These are phyloP conservation scores for Solanum hybrid DNA, from an alignment of 305 asterid species.

Conservation along the genomic window DNA sequence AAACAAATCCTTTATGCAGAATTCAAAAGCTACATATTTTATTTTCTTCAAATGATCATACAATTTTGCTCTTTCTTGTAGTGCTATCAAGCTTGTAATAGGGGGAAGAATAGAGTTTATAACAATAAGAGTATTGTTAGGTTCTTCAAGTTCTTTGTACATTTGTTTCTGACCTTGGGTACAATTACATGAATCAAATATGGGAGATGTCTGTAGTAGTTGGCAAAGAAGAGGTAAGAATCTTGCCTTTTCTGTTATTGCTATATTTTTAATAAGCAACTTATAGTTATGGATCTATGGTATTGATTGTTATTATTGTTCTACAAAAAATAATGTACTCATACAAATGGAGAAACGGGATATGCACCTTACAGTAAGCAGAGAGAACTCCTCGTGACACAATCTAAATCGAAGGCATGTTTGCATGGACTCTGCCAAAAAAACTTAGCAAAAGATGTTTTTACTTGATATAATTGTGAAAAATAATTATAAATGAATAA, in stretches of 20 bases:
- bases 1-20: neutral
- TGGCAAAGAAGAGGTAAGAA: neutral
- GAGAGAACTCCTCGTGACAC: neutral
- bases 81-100: neutral
- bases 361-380: neutral
- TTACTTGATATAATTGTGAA: neutral
- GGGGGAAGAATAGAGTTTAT: neutral
- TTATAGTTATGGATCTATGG: neutral
- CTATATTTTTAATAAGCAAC: neutral
- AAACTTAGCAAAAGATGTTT: neutral
- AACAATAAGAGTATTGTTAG: neutral
- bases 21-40: neutral
- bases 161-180: neutral
- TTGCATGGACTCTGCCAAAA: slow-evolving; percentile 62
- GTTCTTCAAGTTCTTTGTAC: neutral
- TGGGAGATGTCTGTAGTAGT: neutral
- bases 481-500: neutral
- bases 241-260: neutral
- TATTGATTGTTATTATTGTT: neutral
- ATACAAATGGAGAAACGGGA: neutral
- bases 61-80: neutral
- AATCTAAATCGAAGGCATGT: slow-evolving; percentile 85
- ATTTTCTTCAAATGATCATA: neutral
- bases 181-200: neutral
- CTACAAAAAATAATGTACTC: neutral